Evolutionary conservation across 345 rosid species (phyloP).

Genomic region (Litchi chinensis): DNA sequence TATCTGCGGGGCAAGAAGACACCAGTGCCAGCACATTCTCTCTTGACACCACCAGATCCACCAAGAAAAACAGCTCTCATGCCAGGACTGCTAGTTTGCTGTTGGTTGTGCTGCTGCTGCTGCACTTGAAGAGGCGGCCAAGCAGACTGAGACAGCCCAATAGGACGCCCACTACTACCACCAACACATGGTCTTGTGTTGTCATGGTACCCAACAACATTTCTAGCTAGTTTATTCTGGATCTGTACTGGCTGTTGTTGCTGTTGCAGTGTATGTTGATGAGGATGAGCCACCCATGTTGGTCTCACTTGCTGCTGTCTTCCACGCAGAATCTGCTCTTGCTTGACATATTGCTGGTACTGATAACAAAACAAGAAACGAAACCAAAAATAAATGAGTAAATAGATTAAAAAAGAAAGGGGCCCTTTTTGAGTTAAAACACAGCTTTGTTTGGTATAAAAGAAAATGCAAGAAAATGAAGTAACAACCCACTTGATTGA

Average conservation of each 20-base stretch:
- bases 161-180: conserved; percentile 11
- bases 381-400: not conserved
- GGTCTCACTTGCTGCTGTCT: conserved; percentile 24
- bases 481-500: conserved; percentile 26
- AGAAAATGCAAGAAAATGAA: no score
- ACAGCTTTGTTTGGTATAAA: no score
- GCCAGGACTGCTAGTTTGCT: not conserved
- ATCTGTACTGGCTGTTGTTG: conserved; percentile 30
- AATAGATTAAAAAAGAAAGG: not conserved
- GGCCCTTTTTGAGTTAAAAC: not conserved
- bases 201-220: conserved; percentile 21
- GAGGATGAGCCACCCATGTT: conserved; percentile 24
- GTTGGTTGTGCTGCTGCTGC: conserved; percentile 15
- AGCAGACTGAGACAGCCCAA: conserved; percentile 34
- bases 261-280: not conserved
- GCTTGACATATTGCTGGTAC: conserved; percentile 20
- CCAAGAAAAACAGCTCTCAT: conserved; percentile 33
- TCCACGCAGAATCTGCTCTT: conserved; percentile 26
- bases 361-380: not conserved
- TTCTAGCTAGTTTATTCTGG: conserved; percentile 26
- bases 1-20: conserved; percentile 78
- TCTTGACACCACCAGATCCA: conserved; percentile 41
- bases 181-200: conserved; percentile 9
- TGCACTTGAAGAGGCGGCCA: conserved; percentile 44
- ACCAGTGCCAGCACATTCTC: conserved; percentile 70